phyloP scores from a whole-genome alignment of 345 rosid species.

The Aquilaria yunnanensis region DNA sequence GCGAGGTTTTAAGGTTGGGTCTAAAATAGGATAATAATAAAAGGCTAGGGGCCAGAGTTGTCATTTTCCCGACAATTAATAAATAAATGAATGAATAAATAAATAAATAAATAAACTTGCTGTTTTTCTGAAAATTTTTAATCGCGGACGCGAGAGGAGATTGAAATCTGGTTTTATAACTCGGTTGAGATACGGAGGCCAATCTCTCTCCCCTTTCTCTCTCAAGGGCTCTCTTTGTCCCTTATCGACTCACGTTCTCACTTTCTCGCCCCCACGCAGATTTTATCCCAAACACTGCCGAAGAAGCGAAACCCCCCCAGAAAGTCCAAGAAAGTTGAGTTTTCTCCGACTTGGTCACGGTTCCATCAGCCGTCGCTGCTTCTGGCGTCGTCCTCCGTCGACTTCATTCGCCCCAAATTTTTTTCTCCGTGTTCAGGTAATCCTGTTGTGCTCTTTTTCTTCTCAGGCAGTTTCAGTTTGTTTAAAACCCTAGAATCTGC shows the following conservation, averaged over 20 bases:
- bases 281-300: constrained; percentile 24
- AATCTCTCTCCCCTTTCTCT: constrained; percentile 12
- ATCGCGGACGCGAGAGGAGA: constrained; percentile 40
- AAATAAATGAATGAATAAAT: constrained; percentile 3
- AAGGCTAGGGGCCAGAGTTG: not conserved
- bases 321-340: constrained; percentile 7
- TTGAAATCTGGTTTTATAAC: constrained; percentile 32
- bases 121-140: not conserved
- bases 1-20: constrained; percentile 3
- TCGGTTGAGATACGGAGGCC: constrained; percentile 33
- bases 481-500: constrained; percentile 9
- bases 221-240: constrained; percentile 35
- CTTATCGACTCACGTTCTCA: constrained; percentile 41
- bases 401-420: not conserved
- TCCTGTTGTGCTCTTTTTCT: not conserved
- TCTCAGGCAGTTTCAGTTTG: not conserved
- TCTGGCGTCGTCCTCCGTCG: not conserved
- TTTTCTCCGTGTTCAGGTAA: not conserved
- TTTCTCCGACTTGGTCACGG: not conserved
- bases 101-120: not conserved
- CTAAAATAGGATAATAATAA: not conserved
- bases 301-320: constrained; percentile 7
- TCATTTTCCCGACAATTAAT: not conserved
- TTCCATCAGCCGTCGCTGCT: no score
- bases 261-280: constrained; percentile 21